Conservation (phyloP, 2,329 filamentous ascomycete genomes). For the Epichloe gansuensis region DNA sequence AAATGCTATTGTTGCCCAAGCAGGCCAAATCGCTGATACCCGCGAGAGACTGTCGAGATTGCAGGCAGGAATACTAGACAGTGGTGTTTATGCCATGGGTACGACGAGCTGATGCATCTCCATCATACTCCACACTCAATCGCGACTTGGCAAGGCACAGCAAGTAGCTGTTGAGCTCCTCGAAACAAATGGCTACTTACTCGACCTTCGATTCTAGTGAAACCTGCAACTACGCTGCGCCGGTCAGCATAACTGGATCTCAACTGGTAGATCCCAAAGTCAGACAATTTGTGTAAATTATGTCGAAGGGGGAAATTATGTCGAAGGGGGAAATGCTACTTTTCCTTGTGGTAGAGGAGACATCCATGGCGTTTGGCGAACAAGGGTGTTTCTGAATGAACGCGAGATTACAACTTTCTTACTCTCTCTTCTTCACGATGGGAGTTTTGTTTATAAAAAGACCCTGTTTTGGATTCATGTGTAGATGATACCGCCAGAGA, state of each 20-base stretch:
- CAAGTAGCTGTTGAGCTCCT: neutral
- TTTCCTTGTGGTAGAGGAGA: neutral
- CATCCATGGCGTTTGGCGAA: neutral
- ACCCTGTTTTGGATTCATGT: neutral
- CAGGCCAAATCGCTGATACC: slow-evolving; percentile 31
- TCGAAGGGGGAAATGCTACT: neutral
- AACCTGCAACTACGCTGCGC: neutral
- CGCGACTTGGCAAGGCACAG: neutral
- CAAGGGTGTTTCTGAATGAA: neutral
- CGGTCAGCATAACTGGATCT: neutral
- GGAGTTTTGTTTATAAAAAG: neutral
- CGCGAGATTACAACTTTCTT: neutral
- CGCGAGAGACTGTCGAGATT: slow-evolving; percentile 28
- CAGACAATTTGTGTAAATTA: neutral
- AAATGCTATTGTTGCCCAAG: slow-evolving; percentile 28
- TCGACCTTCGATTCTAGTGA: neutral
- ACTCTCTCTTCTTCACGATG: neutral
- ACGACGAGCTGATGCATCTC: slow-evolving; percentile 15
- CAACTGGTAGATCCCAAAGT: neutral
- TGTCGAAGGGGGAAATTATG: neutral
- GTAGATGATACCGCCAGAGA: neutral
- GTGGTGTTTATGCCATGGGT: slow-evolving; percentile 22
- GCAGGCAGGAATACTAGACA: slow-evolving; percentile 29
- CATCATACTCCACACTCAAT: neutral
- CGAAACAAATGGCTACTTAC: neutral